Conservation (phyloP, 1,139 yeast genomes). For the Hansenula anomala region DNA sequence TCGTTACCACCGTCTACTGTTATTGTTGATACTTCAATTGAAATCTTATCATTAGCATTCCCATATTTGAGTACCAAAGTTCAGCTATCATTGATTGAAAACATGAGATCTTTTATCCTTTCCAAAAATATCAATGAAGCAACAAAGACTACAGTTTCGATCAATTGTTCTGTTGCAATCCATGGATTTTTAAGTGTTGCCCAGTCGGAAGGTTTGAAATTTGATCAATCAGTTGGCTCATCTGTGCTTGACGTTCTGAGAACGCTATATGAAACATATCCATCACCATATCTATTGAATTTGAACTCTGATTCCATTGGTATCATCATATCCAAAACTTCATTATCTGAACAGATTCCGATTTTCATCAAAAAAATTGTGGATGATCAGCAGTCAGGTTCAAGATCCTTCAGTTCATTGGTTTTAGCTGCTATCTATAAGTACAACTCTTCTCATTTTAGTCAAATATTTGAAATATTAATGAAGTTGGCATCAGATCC, state of each 20-base stretch:
- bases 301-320: constrained; percentile 71
- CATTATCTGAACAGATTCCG: constrained; percentile 46
- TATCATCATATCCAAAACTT: constrained; percentile 40
- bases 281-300: constrained; percentile 32
- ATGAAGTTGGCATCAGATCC: constrained; percentile 69
- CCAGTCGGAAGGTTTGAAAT: constrained; percentile 6
- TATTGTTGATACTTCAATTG: constrained; percentile 72
- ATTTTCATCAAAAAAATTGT: constrained; percentile 59
- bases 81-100: constrained; percentile 82
- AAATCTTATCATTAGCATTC: constrained; percentile 65
- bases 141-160: constrained; percentile 47
- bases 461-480: constrained; percentile 49
- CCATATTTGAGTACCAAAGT: constrained; percentile 75
- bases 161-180: constrained; percentile 61
- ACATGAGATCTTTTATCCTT: constrained; percentile 53
- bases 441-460: constrained; percentile 39
- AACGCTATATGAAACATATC: constrained; percentile 30
- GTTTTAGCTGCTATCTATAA: constrained; percentile 58
- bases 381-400: constrained; percentile 52
- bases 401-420: constrained; percentile 61
- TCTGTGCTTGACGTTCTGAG: constrained; percentile 56
- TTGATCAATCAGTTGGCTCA: constrained; percentile 35
- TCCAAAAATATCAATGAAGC: constrained; percentile 28
- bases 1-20: constrained; percentile 42
- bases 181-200: constrained; percentile 45